These are phyloP conservation scores for Acacia confusa DNA, from an alignment of 306 rosid genomes.

Conservation along the genomic window DNA sequence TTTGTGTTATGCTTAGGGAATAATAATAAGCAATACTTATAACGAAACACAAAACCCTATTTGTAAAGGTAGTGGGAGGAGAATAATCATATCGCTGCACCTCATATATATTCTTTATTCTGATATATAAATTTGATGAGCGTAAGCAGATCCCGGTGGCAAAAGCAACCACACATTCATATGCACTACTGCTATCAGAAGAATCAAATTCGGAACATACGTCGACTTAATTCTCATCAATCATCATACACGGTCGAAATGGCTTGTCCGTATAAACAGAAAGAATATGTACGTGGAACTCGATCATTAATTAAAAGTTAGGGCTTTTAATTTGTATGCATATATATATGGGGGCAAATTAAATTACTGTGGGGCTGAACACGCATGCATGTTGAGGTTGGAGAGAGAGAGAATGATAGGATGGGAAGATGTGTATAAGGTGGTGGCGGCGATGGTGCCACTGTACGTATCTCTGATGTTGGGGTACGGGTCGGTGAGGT, in stretches of 20 bases:
- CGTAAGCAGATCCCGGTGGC: conserved; percentile 15
- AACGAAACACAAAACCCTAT: conserved; percentile 14
- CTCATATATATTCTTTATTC: conserved; percentile 55
- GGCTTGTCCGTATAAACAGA: neutral
- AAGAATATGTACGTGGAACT: neutral
- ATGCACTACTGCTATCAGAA: neutral
- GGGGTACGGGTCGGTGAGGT: conserved; percentile 85
- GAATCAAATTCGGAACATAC: conserved; percentile 46
- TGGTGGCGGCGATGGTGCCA: conserved; percentile 73
- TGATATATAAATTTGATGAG: conserved; percentile 15
- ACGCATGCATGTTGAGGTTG: too few species aligned
- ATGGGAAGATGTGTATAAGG: conserved; percentile 84
- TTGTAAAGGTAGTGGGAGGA: conserved; percentile 33
- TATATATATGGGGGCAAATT: neutral
- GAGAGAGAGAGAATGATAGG: conserved; percentile 58
- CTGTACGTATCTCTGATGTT: conserved; percentile 72
- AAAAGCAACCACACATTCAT: conserved; percentile 47
- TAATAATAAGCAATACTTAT: conserved; percentile 15
- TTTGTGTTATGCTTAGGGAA: conserved; percentile 6
- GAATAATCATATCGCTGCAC: conserved; percentile 53
- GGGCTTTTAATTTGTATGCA: neutral
- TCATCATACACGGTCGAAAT: neutral
- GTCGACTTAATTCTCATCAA: conserved; percentile 20
- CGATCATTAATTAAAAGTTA: neutral
- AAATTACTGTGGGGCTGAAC: too few species aligned